A percentile compares a stretch with the other conserved stretches of the same genome.
These are phyloP conservation scores for Tephrocybe sp. DNA, from an alignment of 768 basidiomycete species.

Conservation along the genomic window DNA sequence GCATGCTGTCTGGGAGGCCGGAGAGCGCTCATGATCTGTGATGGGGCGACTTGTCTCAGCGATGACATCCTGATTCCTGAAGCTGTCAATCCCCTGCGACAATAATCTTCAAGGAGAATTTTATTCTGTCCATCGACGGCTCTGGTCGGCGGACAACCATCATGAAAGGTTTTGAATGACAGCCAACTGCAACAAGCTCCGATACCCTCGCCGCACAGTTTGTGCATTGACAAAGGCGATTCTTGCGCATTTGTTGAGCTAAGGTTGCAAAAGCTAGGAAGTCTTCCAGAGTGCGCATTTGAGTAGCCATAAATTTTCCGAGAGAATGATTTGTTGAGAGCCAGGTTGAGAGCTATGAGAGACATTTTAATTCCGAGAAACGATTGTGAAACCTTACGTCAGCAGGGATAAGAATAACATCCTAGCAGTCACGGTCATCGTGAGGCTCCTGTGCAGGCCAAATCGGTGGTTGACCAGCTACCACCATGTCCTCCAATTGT, in stretches of 20 bases:
- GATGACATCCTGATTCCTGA: too few relatives aligned
- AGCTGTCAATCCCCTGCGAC: too few relatives aligned
- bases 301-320: neutral
- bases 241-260: neutral
- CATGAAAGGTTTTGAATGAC: neutral
- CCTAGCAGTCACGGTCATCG: conserved; percentile 11
- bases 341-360: too few relatives aligned
- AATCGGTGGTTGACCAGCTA: conserved; percentile 14
- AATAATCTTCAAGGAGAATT: too few relatives aligned
- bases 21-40: neutral
- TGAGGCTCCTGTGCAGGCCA: conserved; percentile 17
- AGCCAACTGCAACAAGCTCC: neutral
- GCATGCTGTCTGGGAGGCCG: neutral
- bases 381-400: conserved; percentile 11
- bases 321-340: too few relatives aligned
- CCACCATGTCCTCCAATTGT: conserved; percentile 40
- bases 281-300: neutral
- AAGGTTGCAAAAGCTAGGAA: neutral
- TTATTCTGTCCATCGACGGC: neutral
- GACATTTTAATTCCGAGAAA: too few relatives aligned
- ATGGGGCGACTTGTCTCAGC: too few relatives aligned
- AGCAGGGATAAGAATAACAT: conserved; percentile 13
- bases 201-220: neutral
- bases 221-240: neutral
- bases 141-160: neutral